Evolutionary conservation across 2,329 filamentous ascomycete genomes (phyloP), one percentile per base, ranked within the genome.

Genomic region (Xylaria sp.): DNA sequence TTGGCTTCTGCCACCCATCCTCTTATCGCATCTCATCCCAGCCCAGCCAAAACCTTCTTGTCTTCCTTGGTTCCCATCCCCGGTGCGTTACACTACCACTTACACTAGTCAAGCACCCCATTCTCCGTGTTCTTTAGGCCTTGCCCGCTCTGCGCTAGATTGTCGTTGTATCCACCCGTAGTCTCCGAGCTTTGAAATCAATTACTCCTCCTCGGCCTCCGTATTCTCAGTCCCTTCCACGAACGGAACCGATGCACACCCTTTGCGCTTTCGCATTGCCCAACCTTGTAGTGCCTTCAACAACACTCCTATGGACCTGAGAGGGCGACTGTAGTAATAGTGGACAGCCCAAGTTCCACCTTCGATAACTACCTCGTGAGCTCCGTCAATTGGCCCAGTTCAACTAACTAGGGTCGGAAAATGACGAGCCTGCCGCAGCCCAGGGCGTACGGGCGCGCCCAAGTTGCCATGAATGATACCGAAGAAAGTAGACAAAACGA

Each of bases 341-440:
- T 36, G 15, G 45, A 4, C 39, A 17, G 2, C 27, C 33, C 36
- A 5, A 53, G 53, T 55, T 44, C 13, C 51, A 6, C 27, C 33
- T 20, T 29, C 39, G 13, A 42, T 29, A 39, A 44, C 36, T n/a
- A 31, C 31, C 33, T 31, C 49, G 29, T 50, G 27, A 36, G n/a
- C 44, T 20, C 56, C 29, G 17, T 54, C n/a, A 22, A 29, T 49
- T 55, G 25, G 47, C 60, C 27, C 31, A 13, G 29, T 42, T 56
- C 2, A 33, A 25, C 20, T 25, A 27, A 22, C 33, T 7, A 15
- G 44, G 20, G 17, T 36, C 38, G 22, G 15, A 59, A 61, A n/a
- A 76, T 77, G 74, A 70, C 72, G 61, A 74, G 65, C 71, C 69
- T 71, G 39, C n/a, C 69, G 49, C 72, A 66, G 44, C 61, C 67